Base-by-base conservation (phyloP, 2,329 filamentous ascomycete species). In the Ceratocystis alfenasii region DNA sequence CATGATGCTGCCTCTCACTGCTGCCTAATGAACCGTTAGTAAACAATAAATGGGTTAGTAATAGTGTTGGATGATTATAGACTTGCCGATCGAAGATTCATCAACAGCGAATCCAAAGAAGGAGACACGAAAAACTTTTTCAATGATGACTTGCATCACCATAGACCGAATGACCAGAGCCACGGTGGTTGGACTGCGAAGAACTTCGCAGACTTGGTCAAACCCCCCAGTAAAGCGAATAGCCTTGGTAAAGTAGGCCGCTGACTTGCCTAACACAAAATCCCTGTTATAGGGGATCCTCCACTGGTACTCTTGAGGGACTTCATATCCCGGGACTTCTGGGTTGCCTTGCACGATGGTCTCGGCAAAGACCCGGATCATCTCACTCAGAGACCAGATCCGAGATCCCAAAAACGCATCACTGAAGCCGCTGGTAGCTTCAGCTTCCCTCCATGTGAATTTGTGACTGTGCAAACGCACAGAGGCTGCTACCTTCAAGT, bases 91-190 rank as follows among this genome's bases (percentile, higher is more conserved):
- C 8, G 55, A 48, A 20, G 10, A 30, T 22, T 15, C 36, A 25
- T 59, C 55, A 7, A 10, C n/a, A 7, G 22, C 3, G 20, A 64
- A 67, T 17, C 59, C 66, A 57, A 67, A 67, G n/a, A 67, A 65
- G 10, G 57, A 22, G 30, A 63, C 25, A 5, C 46, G 28, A 2
- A 67, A 41, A 10, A 67, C 63, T 12, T 55, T 57, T 15, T 67
- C 63, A 28, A 65, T 36, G 33, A 67, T 46, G 5, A 65, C 10
- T n/a, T 59, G 63, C 66, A 67, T 67, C 8, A 67, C 46, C 59
- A 67, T 67, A 1, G 66, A 67, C 7, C 59, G 46, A 45, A 62
- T 62, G 1, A 62, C 63, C 8, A 65, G 22, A 20, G 22, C 48
- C 25, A 67, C 30, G 1, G 59, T 55, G 2, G 50, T 6, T n/a